Percentiles rank a stretch among this genome's conserved stretches.
These are phyloP conservation scores for Diversispora epigaea DNA, from an alignment of 192 early-diverging fungal species.

Conservation along the genomic window DNA sequence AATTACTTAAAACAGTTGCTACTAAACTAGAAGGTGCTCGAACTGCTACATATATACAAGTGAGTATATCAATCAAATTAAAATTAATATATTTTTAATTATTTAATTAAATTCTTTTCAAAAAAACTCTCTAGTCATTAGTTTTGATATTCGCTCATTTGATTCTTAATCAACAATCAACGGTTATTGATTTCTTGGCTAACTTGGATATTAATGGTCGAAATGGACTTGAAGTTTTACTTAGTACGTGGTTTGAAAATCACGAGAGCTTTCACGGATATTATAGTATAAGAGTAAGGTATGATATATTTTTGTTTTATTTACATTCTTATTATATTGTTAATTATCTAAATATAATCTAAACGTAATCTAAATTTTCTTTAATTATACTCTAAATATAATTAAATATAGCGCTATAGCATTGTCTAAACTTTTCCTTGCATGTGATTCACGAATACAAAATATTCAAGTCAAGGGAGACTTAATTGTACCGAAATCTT, in stretches of 20 bases:
- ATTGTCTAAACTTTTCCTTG: constrained; percentile 68
- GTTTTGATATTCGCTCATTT: constrained; percentile 88
- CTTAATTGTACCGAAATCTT: constrained; percentile 48
- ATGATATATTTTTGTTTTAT: neutral
- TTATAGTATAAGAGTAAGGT: constrained; percentile 81
- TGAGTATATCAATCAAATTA: constrained; percentile 11
- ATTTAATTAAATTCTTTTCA: neutral
- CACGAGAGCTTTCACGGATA: constrained; percentile 80
- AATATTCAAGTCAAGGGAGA: constrained; percentile 79
- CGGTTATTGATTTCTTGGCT: constrained; percentile 72
- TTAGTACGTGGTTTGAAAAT: constrained; percentile 81
- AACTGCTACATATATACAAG: constrained; percentile 79
- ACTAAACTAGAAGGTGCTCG: constrained; percentile 68
- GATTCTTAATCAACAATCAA: constrained; percentile 63
- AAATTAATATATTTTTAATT: neutral
- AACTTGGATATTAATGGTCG: constrained; percentile 56
- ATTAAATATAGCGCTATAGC: constrained; percentile 61
- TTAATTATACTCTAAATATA: too few relatives aligned
- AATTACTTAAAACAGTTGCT: constrained; percentile 77
- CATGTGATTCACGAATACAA: constrained; percentile 65
- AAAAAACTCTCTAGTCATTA: constrained; percentile 55
- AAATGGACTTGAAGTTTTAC: constrained; percentile 74
- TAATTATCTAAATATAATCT: too few relatives aligned
- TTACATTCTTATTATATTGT: too few relatives aligned
- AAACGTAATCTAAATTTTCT: too few relatives aligned